Conservation (phyloP, 2,329 filamentous ascomycete species). For the Fusarium praegraminearum region DNA sequence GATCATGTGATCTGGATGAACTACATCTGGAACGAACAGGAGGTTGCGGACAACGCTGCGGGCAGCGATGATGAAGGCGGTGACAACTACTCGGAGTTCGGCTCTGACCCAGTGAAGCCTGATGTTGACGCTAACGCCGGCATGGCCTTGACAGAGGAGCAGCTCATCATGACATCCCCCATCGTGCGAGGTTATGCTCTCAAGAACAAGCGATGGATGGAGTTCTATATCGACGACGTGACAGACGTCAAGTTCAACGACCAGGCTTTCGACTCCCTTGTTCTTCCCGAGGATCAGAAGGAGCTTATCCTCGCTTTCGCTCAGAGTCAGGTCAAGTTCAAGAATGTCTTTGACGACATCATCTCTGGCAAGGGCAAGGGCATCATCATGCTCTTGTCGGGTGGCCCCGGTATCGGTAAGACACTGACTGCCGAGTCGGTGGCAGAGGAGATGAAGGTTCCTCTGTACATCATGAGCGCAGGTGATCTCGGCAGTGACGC, state of each 20-base stretch:
- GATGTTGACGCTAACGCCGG: constrained; percentile 25
- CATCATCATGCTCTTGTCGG: constrained; percentile 62
- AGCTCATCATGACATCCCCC: constrained; percentile 56
- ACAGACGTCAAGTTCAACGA: constrained; percentile 61
- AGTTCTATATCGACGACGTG: constrained; percentile 62
- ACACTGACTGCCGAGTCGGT: constrained; percentile 63
- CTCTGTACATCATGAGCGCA: constrained; percentile 66
- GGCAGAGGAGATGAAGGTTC: constrained; percentile 62
- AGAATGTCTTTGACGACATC: constrained; percentile 62
- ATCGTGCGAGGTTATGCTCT: constrained; percentile 62
- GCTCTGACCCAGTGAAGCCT: background rate
- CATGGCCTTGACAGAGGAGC: constrained; percentile 52
- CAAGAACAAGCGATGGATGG: constrained; percentile 62
- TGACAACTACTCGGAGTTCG: background rate
- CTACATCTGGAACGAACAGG: constrained; percentile 1
- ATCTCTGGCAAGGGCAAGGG: constrained; percentile 65
- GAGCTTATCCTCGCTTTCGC: constrained; percentile 64
- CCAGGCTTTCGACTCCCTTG: constrained; percentile 62
- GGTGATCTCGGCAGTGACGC: constrained; percentile 79
- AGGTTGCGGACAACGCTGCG: background rate
- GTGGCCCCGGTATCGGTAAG: constrained; percentile 63
- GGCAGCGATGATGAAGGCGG: constrained; percentile 19
- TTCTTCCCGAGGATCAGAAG: constrained; percentile 63
- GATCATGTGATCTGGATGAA: constrained; percentile 44
- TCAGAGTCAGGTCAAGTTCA: constrained; percentile 58